A percentile compares a stretch with the other conserved stretches of the same genome.
Evolutionary conservation across 179 eudicot genomes (phyloP).

Genomic region (Carnegiea gigantea): DNA sequence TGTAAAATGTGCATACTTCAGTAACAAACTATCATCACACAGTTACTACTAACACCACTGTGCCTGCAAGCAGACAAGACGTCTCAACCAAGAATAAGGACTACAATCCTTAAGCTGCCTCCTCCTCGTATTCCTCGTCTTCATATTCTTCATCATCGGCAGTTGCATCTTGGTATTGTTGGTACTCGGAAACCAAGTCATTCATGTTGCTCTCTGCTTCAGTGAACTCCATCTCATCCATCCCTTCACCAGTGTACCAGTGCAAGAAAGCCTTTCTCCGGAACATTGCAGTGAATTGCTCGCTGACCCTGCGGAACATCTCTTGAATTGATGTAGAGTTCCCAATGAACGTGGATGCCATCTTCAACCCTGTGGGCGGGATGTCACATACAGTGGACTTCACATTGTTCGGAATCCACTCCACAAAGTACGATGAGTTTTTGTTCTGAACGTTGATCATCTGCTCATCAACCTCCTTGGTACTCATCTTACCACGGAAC

Average conservation of each 20-base stretch:
- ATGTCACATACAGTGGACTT: slow-evolving; percentile 57
- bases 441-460: slow-evolving; percentile 54
- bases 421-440: slow-evolving; percentile 53
- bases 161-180: slow-evolving; percentile 61
- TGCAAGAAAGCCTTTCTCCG: slow-evolving; percentile 57
- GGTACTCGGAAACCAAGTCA: slow-evolving; percentile 52
- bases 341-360: slow-evolving; percentile 50
- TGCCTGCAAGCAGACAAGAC: slow-evolving; percentile 25
- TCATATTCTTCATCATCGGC: slow-evolving; percentile 51
- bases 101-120: slow-evolving; percentile 24
- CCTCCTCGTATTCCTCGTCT: slow-evolving; percentile 31
- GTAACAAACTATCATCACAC: slow-evolving; percentile 11
- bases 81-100: slow-evolving; percentile 13
- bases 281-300: slow-evolving; percentile 55
- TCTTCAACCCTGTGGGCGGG: slow-evolving; percentile 48
- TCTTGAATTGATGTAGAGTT: slow-evolving; percentile 52
- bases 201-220: slow-evolving; percentile 65
- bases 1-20: not conserved
- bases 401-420: slow-evolving; percentile 59
- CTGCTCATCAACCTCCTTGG: slow-evolving; percentile 71
- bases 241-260: slow-evolving; percentile 59
- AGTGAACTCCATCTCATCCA: slow-evolving; percentile 62
- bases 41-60: not conserved
- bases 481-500: slow-evolving; percentile 88
- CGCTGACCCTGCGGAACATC: slow-evolving; percentile 48